These are phyloP conservation scores for Xylaria cubensis DNA, from an alignment of 495 filamentous ascomycete genomes.

Conservation along the genomic window DNA sequence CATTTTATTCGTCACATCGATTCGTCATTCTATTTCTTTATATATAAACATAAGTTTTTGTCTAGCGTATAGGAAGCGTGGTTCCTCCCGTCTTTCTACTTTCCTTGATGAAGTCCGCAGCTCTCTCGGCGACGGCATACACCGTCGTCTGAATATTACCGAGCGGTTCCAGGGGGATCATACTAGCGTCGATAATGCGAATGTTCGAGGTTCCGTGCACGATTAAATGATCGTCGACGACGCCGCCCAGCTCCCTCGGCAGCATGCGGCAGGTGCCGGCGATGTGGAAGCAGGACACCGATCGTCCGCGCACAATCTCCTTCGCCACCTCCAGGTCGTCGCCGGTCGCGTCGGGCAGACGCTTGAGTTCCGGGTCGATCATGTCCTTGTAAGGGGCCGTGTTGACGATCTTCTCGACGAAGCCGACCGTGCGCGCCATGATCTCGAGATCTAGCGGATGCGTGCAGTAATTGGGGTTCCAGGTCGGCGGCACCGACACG, in stretches of 20 bases:
- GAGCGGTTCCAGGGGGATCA: conserved; percentile 56
- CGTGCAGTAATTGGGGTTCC: conserved; percentile 63
- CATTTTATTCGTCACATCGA: neutral
- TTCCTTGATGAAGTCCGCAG: conserved; percentile 62
- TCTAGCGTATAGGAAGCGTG: conserved; percentile 12
- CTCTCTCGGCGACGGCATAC: conserved; percentile 63
- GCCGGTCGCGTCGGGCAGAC: conserved; percentile 32
- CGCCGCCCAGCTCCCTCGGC: conserved; percentile 46
- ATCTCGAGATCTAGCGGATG: conserved; percentile 60
- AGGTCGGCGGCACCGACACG: conserved; percentile 44
- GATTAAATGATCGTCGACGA: conserved; percentile 49
- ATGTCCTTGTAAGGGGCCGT: conserved; percentile 47
- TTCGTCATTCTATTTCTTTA: neutral
- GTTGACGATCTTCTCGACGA: conserved; percentile 52
- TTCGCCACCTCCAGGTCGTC: conserved; percentile 45
- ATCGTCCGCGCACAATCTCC: conserved; percentile 45
- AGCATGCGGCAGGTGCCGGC: conserved; percentile 48
- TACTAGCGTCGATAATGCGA: conserved; percentile 62
- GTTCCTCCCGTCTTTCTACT: conserved; percentile 10
- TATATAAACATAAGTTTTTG: neutral
- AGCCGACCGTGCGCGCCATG: conserved; percentile 53
- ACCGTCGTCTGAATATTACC: conserved; percentile 59
- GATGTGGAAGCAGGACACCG: conserved; percentile 49
- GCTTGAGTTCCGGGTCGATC: conserved; percentile 42
- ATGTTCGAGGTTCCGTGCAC: conserved; percentile 58